These are phyloP conservation scores for Didymella arachidicola DNA, from an alignment of 2,329 filamentous ascomycete genomes.

Conservation along the genomic window DNA sequence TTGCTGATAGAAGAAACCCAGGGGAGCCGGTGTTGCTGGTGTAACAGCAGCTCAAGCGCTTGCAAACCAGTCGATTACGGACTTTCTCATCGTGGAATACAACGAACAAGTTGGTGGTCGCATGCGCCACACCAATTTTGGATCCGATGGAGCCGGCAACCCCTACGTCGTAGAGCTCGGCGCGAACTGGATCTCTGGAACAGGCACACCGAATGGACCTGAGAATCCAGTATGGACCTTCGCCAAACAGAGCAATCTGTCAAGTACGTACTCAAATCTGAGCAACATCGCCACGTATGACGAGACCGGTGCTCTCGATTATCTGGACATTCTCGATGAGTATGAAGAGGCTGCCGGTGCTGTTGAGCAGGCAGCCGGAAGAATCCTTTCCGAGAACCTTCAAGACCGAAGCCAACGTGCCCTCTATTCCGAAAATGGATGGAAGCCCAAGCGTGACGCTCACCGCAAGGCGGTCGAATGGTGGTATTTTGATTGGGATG, in stretches of 20 bases:
- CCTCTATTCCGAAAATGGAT: constrained; percentile 63
- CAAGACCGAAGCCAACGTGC: constrained; percentile 69
- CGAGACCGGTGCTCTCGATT: constrained; percentile 63
- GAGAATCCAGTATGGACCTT: constrained; percentile 71
- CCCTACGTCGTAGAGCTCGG: constrained; percentile 66
- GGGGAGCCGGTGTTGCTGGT: constrained; percentile 68
- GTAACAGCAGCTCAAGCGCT: constrained; percentile 71
- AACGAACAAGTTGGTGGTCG: constrained; percentile 70
- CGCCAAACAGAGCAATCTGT: constrained; percentile 65
- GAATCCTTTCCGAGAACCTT: constrained; percentile 64
- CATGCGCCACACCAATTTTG: constrained; percentile 65
- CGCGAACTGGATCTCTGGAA: constrained; percentile 70
- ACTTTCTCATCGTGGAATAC: constrained; percentile 72
- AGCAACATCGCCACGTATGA: constrained; percentile 67
- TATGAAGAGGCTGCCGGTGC: constrained; percentile 58
- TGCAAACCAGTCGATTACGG: constrained; percentile 65
- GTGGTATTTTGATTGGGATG: constrained; percentile 67
- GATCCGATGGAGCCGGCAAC: constrained; percentile 58
- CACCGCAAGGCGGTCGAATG: constrained; percentile 68
- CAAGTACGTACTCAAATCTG: constrained; percentile 67
- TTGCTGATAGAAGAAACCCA: constrained; percentile 10
- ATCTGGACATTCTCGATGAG: constrained; percentile 58
- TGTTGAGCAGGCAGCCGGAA: constrained; percentile 63
- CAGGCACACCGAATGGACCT: constrained; percentile 45
- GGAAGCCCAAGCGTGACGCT: constrained; percentile 66